These are phyloP conservation scores for Leccinum fibrillosum DNA, from an alignment of 768 basidiomycete genomes.

Conservation along the genomic window DNA sequence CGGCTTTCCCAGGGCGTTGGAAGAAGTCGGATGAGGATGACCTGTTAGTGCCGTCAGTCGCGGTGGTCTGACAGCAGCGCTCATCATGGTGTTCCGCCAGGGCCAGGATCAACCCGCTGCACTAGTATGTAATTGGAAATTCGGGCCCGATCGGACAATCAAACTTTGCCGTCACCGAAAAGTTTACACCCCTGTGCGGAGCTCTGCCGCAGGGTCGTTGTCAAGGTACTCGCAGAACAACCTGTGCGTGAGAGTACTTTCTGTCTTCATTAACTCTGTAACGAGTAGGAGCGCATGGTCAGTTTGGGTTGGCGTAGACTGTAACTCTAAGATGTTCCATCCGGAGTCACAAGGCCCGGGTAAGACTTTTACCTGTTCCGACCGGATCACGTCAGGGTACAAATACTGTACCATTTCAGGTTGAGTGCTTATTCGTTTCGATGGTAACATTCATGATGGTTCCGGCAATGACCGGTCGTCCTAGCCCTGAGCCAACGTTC, in stretches of 20 bases:
- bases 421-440: slow-evolving; percentile 69
- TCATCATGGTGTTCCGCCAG: too few relatives aligned
- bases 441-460: slow-evolving; percentile 88
- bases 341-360: background rate
- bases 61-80: too few relatives aligned
- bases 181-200: background rate
- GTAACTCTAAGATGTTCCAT: background rate
- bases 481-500: slow-evolving; percentile 61
- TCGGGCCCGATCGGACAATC: background rate
- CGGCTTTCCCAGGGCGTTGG: background rate
- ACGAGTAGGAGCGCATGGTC: background rate
- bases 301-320: background rate
- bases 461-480: slow-evolving; percentile 84
- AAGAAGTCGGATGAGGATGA: background rate
- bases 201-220: background rate
- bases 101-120: too few relatives aligned
- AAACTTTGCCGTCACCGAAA: background rate
- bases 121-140: background rate
- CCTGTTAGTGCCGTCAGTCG: too few relatives aligned
- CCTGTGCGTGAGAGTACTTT: background rate
- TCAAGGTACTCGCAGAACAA: background rate
- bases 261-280: background rate
- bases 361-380: background rate
- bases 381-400: slow-evolving; percentile 92
- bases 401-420: slow-evolving; percentile 57